These are phyloP conservation scores for Kockovaella imperatae DNA, from an alignment of 768 basidiomycete genomes.

Conservation along the genomic window DNA sequence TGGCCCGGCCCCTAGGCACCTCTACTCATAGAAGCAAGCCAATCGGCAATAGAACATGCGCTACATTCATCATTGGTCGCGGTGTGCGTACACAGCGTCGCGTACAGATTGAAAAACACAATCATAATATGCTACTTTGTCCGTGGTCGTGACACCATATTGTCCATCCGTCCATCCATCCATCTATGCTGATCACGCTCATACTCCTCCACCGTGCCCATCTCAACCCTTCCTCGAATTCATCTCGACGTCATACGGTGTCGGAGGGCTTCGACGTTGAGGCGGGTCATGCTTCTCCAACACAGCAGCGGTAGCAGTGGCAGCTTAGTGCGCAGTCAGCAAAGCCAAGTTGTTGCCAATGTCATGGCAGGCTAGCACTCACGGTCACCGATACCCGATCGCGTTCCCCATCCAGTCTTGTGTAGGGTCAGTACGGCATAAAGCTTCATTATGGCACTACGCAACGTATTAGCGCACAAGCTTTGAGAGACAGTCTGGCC, in stretches of 20 bases:
- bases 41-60: no score
- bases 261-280: conserved; percentile 4
- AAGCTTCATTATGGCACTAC: conserved; percentile 74
- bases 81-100: no score
- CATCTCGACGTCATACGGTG: conserved; percentile 38
- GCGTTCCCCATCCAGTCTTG: conserved; percentile 96
- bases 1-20: conserved; percentile 36
- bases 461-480: conserved; percentile 8
- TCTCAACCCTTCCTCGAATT: conserved; percentile 16
- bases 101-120: no score
- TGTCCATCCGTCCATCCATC: no score
- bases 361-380: conserved; percentile 11
- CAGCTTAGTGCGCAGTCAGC: conserved; percentile 10
- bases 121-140: no score
- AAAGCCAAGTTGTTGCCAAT: not conserved
- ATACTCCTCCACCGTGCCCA: not conserved
- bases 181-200: no score
- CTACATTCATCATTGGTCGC: no score
- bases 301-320: conserved; percentile 34
- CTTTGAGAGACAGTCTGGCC: not conserved
- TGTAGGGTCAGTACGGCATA: conserved; percentile 85
- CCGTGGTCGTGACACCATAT: no score
- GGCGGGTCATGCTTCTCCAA: conserved; percentile 18
- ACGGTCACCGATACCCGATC: conserved; percentile 80
- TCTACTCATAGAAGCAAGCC: no score